A percentile compares a stretch with the other conserved stretches of the same genome.
Evolutionary conservation across 176 grass and related monocot genomes (phyloP).

Genomic region (Avena atlantica): DNA sequence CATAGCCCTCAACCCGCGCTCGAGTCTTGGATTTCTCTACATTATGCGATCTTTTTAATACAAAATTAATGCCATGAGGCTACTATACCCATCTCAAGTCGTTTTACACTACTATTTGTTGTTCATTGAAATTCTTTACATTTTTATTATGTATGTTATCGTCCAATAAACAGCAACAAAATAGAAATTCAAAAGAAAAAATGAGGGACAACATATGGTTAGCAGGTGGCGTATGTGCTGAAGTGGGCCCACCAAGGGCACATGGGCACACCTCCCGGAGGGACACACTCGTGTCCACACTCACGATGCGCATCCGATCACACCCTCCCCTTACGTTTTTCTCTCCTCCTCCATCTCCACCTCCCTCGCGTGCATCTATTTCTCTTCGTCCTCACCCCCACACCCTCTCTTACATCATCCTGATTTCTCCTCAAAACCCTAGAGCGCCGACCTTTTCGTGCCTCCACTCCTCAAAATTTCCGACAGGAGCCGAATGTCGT

Average conservation of each 20-base stretch:
- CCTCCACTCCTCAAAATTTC: too few relatives aligned
- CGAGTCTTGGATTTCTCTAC: too few relatives aligned
- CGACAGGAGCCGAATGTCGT: too few relatives aligned
- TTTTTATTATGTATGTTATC: not conserved
- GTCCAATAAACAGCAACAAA: not conserved
- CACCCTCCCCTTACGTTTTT: not conserved
- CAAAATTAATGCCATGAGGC: too few relatives aligned
- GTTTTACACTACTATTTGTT: too few relatives aligned
- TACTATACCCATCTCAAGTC: too few relatives aligned
- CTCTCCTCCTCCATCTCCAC: slow-evolving; percentile 13
- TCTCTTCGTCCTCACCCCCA: not conserved
- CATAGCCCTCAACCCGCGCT: too few relatives aligned
- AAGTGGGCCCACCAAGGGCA: too few relatives aligned
- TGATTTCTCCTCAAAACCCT: not conserved
- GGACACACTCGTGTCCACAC: slow-evolving; percentile 49
- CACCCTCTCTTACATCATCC: not conserved
- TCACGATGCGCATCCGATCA: slow-evolving; percentile 31
- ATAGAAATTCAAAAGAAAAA: not conserved
- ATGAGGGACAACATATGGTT: not conserved
- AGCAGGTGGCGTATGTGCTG: not conserved
- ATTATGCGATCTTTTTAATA: too few relatives aligned
- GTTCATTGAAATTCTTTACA: too few relatives aligned
- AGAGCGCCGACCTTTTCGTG: too few relatives aligned
- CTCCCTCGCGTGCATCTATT: not conserved
- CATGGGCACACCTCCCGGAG: not conserved